These are phyloP conservation scores for Zarea fungicola DNA, from an alignment of 2,329 filamentous ascomycete genomes.

Conservation along the genomic window DNA sequence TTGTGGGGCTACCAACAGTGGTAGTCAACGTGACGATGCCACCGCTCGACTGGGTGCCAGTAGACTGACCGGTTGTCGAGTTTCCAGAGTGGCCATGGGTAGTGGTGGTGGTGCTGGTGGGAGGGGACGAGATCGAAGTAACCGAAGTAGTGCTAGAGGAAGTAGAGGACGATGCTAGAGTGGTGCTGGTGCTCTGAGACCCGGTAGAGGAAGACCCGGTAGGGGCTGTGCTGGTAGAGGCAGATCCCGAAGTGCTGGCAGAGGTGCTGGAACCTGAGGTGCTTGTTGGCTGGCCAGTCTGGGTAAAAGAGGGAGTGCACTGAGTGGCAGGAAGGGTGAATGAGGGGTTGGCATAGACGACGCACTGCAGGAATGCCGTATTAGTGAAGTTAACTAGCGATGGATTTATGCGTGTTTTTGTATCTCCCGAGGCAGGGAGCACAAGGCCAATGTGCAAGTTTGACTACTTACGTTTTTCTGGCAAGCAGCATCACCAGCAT, in stretches of 20 bases:
- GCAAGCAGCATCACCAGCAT: slow-evolving; percentile 41
- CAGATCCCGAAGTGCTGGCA: neutral
- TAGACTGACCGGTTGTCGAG: slow-evolving; percentile 8
- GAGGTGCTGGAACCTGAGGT: slow-evolving; percentile 31
- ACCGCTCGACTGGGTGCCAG: slow-evolving; percentile 13
- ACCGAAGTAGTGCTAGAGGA: neutral
- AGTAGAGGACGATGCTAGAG: neutral
- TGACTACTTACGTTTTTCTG: slow-evolving; percentile 36
- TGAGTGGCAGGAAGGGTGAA: slow-evolving; percentile 32
- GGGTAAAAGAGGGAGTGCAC: slow-evolving; percentile 28
- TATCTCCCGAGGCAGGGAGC: neutral
- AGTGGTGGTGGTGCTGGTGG: slow-evolving; percentile 5
- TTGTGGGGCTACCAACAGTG: slow-evolving; percentile 3
- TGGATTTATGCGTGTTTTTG: neutral
- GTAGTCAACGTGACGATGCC: neutral
- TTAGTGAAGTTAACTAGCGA: neutral
- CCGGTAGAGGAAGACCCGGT: slow-evolving; percentile 1
- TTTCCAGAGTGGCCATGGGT: neutral
- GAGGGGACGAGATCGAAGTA: neutral
- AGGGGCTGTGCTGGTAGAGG: neutral
- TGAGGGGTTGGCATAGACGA: slow-evolving; percentile 36
- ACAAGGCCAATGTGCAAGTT: neutral
- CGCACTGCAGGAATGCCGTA: slow-evolving; percentile 26
- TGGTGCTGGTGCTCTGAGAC: neutral
- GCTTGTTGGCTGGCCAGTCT: slow-evolving; percentile 7